These are phyloP conservation scores for Theobroma grandiflorum DNA, from an alignment of 441 rosid genomes.

Conservation along the genomic window DNA sequence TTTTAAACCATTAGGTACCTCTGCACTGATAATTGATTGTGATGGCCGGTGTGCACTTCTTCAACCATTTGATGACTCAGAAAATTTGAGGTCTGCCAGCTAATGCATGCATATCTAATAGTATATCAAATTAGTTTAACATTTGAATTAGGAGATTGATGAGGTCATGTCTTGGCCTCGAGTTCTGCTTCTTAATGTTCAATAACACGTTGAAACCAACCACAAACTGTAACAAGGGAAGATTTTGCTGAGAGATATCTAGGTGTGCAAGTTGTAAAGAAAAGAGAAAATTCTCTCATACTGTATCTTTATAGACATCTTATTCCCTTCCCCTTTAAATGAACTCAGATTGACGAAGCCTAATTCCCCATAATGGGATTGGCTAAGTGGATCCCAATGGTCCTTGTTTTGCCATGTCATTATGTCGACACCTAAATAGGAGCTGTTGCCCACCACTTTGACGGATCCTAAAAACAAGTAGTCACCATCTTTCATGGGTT, in stretches of 20 bases:
- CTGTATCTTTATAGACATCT: not conserved
- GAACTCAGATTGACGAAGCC: not conserved
- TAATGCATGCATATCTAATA: not conserved
- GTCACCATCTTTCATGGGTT: conserved; percentile 20
- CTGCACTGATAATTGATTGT: conserved; percentile 3
- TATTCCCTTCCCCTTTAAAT: not conserved
- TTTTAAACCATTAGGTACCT: not conserved
- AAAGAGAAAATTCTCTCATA: too few species aligned
- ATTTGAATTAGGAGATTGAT: too few species aligned
- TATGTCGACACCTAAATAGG: conserved; percentile 28
- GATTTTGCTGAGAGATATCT: too few species aligned
- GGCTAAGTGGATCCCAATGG: not conserved
- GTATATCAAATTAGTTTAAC: too few species aligned
- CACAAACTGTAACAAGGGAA: too few species aligned
- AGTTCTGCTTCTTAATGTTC: too few species aligned
- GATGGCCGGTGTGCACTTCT: conserved; percentile 2
- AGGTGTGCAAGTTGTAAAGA: not conserved
- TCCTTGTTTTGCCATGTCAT: not conserved
- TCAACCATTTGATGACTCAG: conserved; percentile 2
- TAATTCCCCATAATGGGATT: not conserved
- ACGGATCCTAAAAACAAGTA: not conserved
- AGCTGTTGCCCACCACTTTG: not conserved
- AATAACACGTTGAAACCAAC: too few species aligned
- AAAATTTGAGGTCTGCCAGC: conserved; percentile 6
- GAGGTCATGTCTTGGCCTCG: too few species aligned